phyloP scores from a whole-genome alignment of 306 rosid genomes.

The Alnus glutinosa region DNA sequence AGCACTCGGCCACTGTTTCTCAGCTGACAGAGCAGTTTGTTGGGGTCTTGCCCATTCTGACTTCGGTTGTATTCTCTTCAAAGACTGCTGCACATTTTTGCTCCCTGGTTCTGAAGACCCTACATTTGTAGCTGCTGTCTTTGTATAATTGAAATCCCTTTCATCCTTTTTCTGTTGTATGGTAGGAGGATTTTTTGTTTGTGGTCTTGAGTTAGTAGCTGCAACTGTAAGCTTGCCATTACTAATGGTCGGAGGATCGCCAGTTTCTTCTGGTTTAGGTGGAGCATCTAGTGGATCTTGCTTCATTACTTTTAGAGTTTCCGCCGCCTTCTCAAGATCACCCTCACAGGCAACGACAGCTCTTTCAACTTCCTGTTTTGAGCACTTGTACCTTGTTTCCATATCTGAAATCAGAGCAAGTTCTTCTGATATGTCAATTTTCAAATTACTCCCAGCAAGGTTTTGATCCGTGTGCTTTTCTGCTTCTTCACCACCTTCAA shows the following conservation, averaged over 20 bases:
- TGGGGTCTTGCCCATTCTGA: conserved; percentile 80
- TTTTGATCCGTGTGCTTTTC: conserved; percentile 51
- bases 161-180: conserved; percentile 72
- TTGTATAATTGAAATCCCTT: conserved; percentile 80
- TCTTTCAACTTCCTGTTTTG: conserved; percentile 96
- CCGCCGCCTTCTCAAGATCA: conserved; percentile 85
- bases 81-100: conserved; percentile 68
- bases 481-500: conserved; percentile 72
- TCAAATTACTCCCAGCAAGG: conserved; percentile 55
- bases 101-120: conserved; percentile 58
- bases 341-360: conserved; percentile 81
- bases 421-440: conserved; percentile 97
- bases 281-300: conserved; percentile 59
- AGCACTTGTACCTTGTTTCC: conserved; percentile 63
- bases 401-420: conserved; percentile 70
- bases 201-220: conserved; percentile 48
- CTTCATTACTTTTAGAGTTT: conserved; percentile 63
- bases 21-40: conserved; percentile 47
- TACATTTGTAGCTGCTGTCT: conserved; percentile 47
- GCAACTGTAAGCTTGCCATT: conserved; percentile 67
- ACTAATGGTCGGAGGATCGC: conserved; percentile 56
- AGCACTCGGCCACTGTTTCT: conserved; percentile 71
- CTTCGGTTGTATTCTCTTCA: conserved; percentile 68
- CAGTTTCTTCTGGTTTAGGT: conserved; percentile 78
- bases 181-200: conserved; percentile 47